Base-by-base conservation (phyloP, 2,329 filamentous ascomycete species). In the Fusarium goolgardi region DNA sequence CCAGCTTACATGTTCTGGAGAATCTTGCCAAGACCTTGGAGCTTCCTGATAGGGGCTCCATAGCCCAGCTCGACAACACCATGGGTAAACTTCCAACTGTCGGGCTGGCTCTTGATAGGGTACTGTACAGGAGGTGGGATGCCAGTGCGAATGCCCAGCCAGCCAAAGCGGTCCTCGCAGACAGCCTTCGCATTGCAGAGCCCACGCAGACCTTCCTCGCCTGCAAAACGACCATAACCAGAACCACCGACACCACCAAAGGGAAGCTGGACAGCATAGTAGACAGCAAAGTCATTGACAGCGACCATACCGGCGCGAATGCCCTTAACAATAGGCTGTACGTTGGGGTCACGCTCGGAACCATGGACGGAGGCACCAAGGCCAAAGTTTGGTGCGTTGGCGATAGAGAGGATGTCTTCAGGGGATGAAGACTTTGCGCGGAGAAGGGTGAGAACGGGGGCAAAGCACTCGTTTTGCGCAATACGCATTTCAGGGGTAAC, bases 241-340 rank as follows among this genome's bases (percentile, higher is more conserved):
- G 92, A 96, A 1, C 94, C 95, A 59, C 88, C 89, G n/a, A 92
- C 89, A 55, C 94, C 96, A 37, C 96, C 96, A 79, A 99, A 99
- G 1, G 96, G 96, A 39, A 99, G 81, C 79, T 97, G 94, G 10
- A 97, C 94, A 53, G 95, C 93, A 76, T 99, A 99, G 78, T 90
- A 97, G 29, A 89, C 91, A 21, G 90, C 96, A 75, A 99, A 99
- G 81, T 99, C 96, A 77, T 99, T 99, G 71, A 99, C 88, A 25
- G 93, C 89, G 1, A 98, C 92, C 91, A 97, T 97, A 44, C 96
- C 96, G 0, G 91, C 89, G 65, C 90, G 88, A 52, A 97, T 84
- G 25, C 88, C 87, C 21, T 80, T 80, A 2, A 95, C 88, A 29
- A 96, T 88, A 18, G 81, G 81, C 18, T 85, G 79, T 2, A 97